These are phyloP conservation scores for Aspergillus costaricaensis DNA, from an alignment of 2,329 filamentous ascomycete genomes.

Conservation along the genomic window DNA sequence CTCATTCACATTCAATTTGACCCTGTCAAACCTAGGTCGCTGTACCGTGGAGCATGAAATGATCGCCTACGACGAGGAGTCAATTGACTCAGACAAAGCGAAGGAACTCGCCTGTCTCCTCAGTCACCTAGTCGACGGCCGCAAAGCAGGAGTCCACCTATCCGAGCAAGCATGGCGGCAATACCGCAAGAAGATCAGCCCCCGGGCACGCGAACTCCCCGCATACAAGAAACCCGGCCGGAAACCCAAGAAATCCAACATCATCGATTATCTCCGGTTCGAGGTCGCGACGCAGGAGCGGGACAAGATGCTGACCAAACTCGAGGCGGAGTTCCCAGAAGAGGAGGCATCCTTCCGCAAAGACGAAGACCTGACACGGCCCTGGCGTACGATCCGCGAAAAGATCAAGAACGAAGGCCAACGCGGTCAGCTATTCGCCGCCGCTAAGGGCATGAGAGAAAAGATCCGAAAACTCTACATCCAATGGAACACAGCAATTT, in stretches of 20 bases:
- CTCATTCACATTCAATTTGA: conserved; percentile 51
- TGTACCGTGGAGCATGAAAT: conserved; percentile 56
- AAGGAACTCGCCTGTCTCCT: conserved; percentile 45
- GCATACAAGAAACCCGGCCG: conserved; percentile 40
- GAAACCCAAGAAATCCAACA: conserved; percentile 34
- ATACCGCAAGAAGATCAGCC: conserved; percentile 39
- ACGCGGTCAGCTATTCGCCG: conserved; percentile 19
- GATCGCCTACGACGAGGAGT: conserved; percentile 54
- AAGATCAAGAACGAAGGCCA: conserved; percentile 23
- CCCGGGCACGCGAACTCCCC: conserved; percentile 30
- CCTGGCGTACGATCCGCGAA: conserved; percentile 31
- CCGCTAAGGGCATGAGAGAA: conserved; percentile 21
- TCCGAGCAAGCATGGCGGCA: conserved; percentile 41
- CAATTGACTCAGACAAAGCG: conserved; percentile 36
- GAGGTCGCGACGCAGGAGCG: conserved; percentile 38
- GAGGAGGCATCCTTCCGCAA: conserved; percentile 11
- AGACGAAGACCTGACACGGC: conserved; percentile 40
- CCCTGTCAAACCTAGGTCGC: conserved; percentile 51
- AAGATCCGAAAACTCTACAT: conserved; percentile 22
- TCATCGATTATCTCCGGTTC: conserved; percentile 50
- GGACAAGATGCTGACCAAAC: conserved; percentile 31
- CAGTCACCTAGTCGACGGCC: conserved; percentile 49
- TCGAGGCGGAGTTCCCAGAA: conserved; percentile 33
- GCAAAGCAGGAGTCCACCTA: conserved; percentile 48
- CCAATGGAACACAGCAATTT: conserved; percentile 24